Evolutionary conservation across 1,284 basidiomycete genomes (phyloP).

Genomic region (Ganoderma meredithae): DNA sequence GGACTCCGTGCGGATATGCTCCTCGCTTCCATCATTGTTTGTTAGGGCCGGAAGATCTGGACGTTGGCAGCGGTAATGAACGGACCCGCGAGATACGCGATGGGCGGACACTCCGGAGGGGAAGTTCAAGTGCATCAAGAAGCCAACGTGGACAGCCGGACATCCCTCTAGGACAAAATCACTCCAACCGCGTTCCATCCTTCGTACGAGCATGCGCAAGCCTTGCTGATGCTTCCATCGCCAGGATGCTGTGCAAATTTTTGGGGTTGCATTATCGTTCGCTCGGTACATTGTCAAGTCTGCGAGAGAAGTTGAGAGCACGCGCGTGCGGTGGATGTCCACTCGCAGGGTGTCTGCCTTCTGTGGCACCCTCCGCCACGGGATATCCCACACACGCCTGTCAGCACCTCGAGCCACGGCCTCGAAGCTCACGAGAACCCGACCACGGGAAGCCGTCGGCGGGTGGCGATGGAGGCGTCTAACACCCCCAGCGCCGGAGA

Average conservation of each 20-base stretch:
- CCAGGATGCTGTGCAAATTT: background rate
- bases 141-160: background rate
- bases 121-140: background rate
- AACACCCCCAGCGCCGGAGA: background rate
- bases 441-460: background rate
- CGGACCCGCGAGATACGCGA: background rate
- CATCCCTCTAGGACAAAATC: slow-evolving; percentile 5
- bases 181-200: slow-evolving; percentile 2
- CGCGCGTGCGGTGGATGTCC: background rate
- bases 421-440: slow-evolving; percentile 3
- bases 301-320: background rate
- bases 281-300: background rate
- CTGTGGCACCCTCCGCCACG: background rate
- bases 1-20: background rate
- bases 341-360: background rate
- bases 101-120: background rate
- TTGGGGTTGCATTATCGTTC: background rate
- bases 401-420: background rate
- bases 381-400: background rate
- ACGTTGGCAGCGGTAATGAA: background rate
- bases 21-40: slow-evolving; percentile 1
- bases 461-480: slow-evolving; percentile 5
- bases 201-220: background rate
- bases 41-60: background rate
- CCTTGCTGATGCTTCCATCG: background rate